Evolutionary conservation across 2,329 filamentous ascomycete genomes (phyloP).

Genomic region (Magnaporthales sp.): DNA sequence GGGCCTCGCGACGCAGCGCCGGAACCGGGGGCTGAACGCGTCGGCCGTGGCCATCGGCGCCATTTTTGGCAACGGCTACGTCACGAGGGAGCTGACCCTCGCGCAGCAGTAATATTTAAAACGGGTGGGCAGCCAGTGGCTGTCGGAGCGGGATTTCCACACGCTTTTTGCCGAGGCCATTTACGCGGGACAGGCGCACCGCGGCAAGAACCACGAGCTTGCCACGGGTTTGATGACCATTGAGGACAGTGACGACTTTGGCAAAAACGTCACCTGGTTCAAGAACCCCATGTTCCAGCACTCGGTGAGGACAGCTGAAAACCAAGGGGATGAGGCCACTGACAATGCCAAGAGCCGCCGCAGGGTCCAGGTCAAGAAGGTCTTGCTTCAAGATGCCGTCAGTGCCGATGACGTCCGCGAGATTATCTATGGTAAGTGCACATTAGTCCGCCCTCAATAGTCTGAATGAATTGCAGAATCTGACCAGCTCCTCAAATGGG

Average conservation of each 20-base stretch:
- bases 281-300: background rate
- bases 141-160: slow-evolving; percentile 28
- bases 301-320: background rate
- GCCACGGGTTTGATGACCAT: slow-evolving; percentile 6
- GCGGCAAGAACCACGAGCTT: slow-evolving; percentile 13
- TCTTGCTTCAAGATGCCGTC: background rate
- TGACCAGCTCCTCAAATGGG: background rate
- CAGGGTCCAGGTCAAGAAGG: background rate
- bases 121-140: slow-evolving; percentile 7
- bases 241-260: background rate
- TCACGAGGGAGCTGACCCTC: slow-evolving; percentile 15
- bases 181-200: slow-evolving; percentile 19
- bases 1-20: slow-evolving; percentile 22
- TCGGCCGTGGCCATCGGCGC: slow-evolving; percentile 28
- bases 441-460: background rate
- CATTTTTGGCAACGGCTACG: slow-evolving; percentile 32
- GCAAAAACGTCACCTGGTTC: background rate
- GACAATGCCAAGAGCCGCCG: background rate
- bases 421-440: background rate
- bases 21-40: slow-evolving; percentile 25
- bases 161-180: slow-evolving; percentile 32
- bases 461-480: background rate
- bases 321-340: background rate
- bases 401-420: background rate
- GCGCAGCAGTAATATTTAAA: slow-evolving; percentile 7